A percentile compares a stretch with the other conserved stretches of the same genome.
Evolutionary conservation across 169 alveolate species (phyloP).

Genomic region (Eimeria tenella): DNA sequence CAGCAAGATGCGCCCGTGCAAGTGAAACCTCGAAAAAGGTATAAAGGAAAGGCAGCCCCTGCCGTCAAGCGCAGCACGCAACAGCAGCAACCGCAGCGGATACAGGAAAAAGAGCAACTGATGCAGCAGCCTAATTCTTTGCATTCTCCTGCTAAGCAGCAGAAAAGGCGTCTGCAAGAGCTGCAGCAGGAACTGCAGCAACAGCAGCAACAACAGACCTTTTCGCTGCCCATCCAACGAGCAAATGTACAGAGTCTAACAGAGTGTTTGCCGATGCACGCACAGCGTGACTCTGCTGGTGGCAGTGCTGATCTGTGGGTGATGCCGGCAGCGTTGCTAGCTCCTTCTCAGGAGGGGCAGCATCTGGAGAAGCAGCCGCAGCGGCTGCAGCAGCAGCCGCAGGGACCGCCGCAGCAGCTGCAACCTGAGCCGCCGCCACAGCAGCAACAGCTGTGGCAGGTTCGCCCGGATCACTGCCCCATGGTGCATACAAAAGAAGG

Average conservation of each 20-base stretch:
- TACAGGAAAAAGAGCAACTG: neutral
- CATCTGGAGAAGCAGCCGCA: neutral
- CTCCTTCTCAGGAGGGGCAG: neutral
- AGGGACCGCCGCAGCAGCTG: neutral
- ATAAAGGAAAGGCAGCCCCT: neutral
- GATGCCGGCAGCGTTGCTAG: neutral
- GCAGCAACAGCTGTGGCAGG: neutral
- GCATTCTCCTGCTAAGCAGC: neutral
- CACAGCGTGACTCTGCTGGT: neutral
- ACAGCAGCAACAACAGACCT: neutral
- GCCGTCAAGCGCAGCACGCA: neutral
- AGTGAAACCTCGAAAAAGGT: neutral
- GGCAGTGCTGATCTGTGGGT: neutral
- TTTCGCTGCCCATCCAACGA: neutral
- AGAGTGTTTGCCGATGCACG: neutral
- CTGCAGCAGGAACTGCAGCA: neutral
- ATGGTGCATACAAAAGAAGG: too few species aligned
- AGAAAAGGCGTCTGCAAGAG: neutral
- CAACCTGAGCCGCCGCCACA: neutral
- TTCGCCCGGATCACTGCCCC: neutral
- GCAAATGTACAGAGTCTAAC: neutral
- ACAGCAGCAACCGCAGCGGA: neutral
- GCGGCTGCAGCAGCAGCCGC: slow-evolving; percentile 9
- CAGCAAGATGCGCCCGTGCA: neutral
- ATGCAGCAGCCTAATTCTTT: neutral